Conservation (phyloP, 331 rosid genomes). For the Telfairia occidentalis region DNA sequence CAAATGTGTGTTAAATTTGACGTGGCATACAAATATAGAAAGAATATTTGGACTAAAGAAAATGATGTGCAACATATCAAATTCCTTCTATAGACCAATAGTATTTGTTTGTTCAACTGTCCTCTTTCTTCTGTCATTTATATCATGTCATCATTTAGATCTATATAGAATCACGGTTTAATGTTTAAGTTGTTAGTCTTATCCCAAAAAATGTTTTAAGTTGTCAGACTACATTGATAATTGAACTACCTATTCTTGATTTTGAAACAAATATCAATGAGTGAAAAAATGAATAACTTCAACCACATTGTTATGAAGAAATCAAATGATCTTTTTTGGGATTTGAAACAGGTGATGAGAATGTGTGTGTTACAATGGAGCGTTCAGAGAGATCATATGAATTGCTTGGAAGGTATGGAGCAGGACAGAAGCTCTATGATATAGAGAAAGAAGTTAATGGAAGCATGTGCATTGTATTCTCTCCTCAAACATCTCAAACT, state of each 20-base stretch:
- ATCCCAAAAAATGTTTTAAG: too few species aligned
- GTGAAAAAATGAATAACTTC: too few species aligned
- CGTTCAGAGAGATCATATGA: conserved; percentile 80
- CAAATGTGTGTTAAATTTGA: not conserved
- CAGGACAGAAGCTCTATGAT: conserved; percentile 61
- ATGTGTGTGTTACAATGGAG: conserved; percentile 69
- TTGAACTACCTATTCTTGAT: not conserved
- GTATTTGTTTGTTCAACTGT: not conserved
- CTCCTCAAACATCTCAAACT: conserved; percentile 30
- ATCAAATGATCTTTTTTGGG: not conserved
- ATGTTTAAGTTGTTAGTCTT: too few species aligned
- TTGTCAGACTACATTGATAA: not conserved
- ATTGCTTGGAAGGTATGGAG: conserved; percentile 81
- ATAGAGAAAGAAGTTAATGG: conserved; percentile 28
- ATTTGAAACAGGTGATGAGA: conserved; percentile 51
- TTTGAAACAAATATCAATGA: not conserved
- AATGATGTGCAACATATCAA: not conserved
- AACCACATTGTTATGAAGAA: not conserved
- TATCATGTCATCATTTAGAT: too few species aligned
- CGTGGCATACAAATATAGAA: not conserved
- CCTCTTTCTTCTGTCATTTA: not conserved
- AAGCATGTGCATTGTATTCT: conserved; percentile 50
- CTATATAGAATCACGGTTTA: too few species aligned
- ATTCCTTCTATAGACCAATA: not conserved
- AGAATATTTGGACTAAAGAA: not conserved